Conservation (phyloP, 2,329 filamentous ascomycete genomes). For the Ophiosphaerella herpotricha region DNA sequence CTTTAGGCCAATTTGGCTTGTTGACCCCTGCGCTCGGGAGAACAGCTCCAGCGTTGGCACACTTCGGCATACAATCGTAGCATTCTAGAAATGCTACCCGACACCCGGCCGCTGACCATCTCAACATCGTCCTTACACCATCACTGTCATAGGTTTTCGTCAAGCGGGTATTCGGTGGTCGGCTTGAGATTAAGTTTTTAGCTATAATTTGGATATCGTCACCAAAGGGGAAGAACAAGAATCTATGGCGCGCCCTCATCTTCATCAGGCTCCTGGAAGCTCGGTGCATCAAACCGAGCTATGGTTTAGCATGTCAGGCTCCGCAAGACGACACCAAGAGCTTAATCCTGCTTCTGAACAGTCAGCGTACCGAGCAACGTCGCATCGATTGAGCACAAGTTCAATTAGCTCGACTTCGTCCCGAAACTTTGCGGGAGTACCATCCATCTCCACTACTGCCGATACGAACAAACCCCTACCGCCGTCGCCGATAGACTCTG, state of each 20-base stretch:
- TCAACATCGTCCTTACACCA: slow-evolving; percentile 28
- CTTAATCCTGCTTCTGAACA: slow-evolving; percentile 14
- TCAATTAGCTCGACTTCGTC: slow-evolving; percentile 19
- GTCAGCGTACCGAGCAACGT: slow-evolving; percentile 38
- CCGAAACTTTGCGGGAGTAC: slow-evolving; percentile 9
- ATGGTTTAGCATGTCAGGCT: slow-evolving; percentile 37
- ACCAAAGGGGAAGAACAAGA: slow-evolving; percentile 9
- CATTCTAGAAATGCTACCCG: slow-evolving; percentile 38
- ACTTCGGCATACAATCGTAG: slow-evolving; percentile 25
- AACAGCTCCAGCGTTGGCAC: background rate
- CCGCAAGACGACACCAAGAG: slow-evolving; percentile 15
- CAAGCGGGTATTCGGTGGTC: slow-evolving; percentile 21
- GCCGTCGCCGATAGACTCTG: slow-evolving; percentile 26
- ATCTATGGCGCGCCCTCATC: slow-evolving; percentile 28
- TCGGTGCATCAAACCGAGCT: slow-evolving; percentile 29
- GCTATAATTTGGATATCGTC: slow-evolving; percentile 15
- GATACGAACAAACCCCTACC: slow-evolving; percentile 39
- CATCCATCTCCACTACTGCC: slow-evolving; percentile 27
- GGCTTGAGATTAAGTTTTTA: slow-evolving; percentile 23
- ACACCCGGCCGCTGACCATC: slow-evolving; percentile 34
- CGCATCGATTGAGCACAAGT: slow-evolving; percentile 23
- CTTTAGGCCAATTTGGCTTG: slow-evolving; percentile 23
- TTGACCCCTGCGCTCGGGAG: slow-evolving; percentile 16
- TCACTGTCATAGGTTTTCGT: slow-evolving; percentile 27
- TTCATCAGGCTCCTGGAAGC: slow-evolving; percentile 13